phyloP scores from a whole-genome alignment of 2,329 filamentous ascomycete species.

The Rutstroemia sp. region DNA sequence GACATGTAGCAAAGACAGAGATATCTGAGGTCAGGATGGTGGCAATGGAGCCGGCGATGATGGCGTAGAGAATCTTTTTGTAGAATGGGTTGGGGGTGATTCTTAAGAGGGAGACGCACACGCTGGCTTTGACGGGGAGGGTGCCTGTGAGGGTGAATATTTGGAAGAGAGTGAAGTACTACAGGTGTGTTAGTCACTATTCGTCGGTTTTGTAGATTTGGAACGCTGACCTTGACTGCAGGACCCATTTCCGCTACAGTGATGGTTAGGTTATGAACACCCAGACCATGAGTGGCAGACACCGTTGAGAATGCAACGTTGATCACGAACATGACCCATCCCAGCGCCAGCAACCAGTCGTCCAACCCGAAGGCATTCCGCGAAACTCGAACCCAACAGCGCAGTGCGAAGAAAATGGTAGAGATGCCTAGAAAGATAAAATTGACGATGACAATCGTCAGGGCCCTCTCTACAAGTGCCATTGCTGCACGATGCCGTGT shows the following conservation, averaged over 20 bases:
- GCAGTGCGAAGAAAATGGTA: neutral
- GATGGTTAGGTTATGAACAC: neutral
- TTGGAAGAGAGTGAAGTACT: conserved; percentile 8
- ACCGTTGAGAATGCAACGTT: conserved; percentile 1
- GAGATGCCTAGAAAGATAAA: neutral
- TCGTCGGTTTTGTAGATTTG: neutral
- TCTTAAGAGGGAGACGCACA: conserved; percentile 4
- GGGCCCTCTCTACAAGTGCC: neutral
- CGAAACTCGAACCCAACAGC: neutral
- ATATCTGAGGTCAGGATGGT: neutral
- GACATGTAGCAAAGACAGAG: conserved; percentile 1
- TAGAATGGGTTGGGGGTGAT: conserved; percentile 1
- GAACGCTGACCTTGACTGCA: neutral
- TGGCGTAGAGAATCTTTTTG: neutral
- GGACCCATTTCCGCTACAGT: conserved; percentile 1
- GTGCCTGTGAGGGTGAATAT: neutral
- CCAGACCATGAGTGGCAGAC: neutral
- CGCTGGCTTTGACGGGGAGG: conserved; percentile 2
- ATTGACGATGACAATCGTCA: conserved; percentile 1
- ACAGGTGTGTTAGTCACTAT: neutral
- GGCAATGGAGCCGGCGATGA: neutral
- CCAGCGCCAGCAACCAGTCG: conserved; percentile 1
- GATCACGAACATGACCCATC: conserved; percentile 1
- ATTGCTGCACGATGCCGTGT: neutral
- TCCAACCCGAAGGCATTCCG: neutral